These are phyloP conservation scores for Domatiomyces globalis DNA, from an alignment of 2,329 filamentous ascomycete species.

Conservation along the genomic window DNA sequence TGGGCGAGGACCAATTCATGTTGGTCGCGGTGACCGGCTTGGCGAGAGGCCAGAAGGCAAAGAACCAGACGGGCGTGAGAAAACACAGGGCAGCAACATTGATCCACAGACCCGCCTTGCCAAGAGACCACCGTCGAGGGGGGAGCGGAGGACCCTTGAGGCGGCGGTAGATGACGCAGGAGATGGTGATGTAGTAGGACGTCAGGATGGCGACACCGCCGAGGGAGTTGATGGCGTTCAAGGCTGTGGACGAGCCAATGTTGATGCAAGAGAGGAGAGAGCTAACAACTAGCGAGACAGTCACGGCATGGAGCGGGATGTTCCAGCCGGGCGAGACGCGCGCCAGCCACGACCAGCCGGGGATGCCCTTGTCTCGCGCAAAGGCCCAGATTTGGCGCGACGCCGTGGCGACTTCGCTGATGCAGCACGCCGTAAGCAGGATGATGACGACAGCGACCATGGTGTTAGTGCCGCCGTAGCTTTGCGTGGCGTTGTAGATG, in stretches of 20 bases:
- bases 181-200: slow-evolving; percentile 27
- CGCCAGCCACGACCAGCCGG: slow-evolving; percentile 18
- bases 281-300: slow-evolving; percentile 33
- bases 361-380: slow-evolving; percentile 28
- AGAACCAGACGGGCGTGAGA: slow-evolving; percentile 9
- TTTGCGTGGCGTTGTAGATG: slow-evolving; percentile 23
- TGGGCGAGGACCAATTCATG: slow-evolving; percentile 27
- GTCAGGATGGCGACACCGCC: slow-evolving; percentile 24
- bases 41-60: slow-evolving; percentile 18
- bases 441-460: slow-evolving; percentile 23
- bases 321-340: slow-evolving; percentile 21
- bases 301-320: slow-evolving; percentile 15
- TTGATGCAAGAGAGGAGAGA: slow-evolving; percentile 27
- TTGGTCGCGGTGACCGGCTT: too few species aligned
- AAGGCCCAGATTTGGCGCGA: slow-evolving; percentile 27
- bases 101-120: slow-evolving; percentile 25
- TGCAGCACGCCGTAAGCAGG: slow-evolving; percentile 17
- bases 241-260: slow-evolving; percentile 24
- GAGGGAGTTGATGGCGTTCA: slow-evolving; percentile 29
- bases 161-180: slow-evolving; percentile 24
- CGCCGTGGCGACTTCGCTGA: slow-evolving; percentile 25
- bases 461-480: slow-evolving; percentile 19
- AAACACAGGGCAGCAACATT: slow-evolving; percentile 23
- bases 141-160: slow-evolving; percentile 23
- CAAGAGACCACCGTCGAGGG: slow-evolving; percentile 25